phyloP scores from a whole-genome alignment of 345 rosid species.

The Anacardium occidentale region DNA sequence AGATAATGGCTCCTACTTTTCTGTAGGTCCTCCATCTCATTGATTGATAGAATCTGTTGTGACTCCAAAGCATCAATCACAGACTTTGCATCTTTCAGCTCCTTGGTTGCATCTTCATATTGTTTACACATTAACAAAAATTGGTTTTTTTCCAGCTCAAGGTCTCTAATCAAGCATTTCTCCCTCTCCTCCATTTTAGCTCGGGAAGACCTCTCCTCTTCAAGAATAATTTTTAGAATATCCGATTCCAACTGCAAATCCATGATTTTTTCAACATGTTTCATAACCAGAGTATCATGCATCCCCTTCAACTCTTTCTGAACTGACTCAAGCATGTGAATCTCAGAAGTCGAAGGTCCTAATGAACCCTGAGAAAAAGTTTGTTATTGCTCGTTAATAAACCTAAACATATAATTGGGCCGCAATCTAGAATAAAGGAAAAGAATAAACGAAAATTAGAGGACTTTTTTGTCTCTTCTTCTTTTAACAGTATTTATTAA shows the following conservation, averaged over 20 bases:
- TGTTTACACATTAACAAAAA: slow-evolving; percentile 41
- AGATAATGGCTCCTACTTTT: slow-evolving; percentile 43
- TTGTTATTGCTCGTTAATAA: slow-evolving; percentile 3
- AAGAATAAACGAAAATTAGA: background rate
- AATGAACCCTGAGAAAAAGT: slow-evolving; percentile 37
- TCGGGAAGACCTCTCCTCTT: slow-evolving; percentile 66
- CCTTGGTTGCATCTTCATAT: slow-evolving; percentile 43
- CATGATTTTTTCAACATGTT: slow-evolving; percentile 60
- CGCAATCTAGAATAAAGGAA: background rate
- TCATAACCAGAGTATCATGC: slow-evolving; percentile 34
- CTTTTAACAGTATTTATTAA: background rate
- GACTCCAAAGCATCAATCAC: slow-evolving; percentile 84
- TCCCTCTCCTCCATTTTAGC: slow-evolving; percentile 47
- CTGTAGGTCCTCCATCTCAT: slow-evolving; percentile 65
- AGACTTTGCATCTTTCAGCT: slow-evolving; percentile 60
- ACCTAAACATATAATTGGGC: slow-evolving; percentile 6
- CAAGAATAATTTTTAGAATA: slow-evolving; percentile 68
- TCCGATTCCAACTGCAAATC: slow-evolving; percentile 86
- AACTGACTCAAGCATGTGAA: slow-evolving; percentile 10
- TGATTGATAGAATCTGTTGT: slow-evolving; percentile 61
- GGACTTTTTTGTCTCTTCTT: background rate
- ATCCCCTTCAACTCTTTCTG: slow-evolving; percentile 28
- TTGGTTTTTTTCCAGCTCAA: slow-evolving; percentile 45
- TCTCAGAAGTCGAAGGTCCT: slow-evolving; percentile 15
- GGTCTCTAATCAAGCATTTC: slow-evolving; percentile 48